Evolutionary conservation across 352 stramenopile species (phyloP).

Genomic region (Globisporangium nodosum): DNA sequence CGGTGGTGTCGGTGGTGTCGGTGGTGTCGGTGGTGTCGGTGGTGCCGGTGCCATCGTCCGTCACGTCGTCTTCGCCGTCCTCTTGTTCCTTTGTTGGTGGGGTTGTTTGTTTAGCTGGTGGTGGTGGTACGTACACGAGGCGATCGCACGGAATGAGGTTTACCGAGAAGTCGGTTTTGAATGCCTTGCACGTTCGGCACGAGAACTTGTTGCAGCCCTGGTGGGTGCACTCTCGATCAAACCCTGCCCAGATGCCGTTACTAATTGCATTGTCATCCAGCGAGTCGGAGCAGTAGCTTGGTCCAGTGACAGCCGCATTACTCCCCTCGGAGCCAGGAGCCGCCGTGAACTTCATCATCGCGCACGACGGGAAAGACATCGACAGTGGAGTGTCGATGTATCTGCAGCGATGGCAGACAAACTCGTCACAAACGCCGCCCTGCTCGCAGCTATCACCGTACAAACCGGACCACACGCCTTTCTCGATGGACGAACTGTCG

Average conservation of each 20-base stretch:
- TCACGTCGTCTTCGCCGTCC: background rate
- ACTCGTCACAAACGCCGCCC: constrained; percentile 1
- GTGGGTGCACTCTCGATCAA: background rate
- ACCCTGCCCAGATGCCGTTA: constrained; percentile 1
- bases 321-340: background rate
- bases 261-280: background rate
- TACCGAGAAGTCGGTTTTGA: background rate
- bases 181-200: background rate
- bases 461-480: background rate
- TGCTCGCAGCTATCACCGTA: background rate
- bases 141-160: background rate
- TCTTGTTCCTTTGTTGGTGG: background rate
- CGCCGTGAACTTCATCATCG: constrained; percentile 3
- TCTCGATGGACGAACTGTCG: background rate
- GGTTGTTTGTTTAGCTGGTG: background rate
- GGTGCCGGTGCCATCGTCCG: background rate
- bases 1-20: too few species aligned
- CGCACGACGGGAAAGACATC: background rate
- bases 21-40: too few species aligned
- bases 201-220: constrained; percentile 1
- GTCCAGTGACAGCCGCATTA: background rate
- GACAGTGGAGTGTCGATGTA: constrained; percentile 1
- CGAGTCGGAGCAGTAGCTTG: constrained; percentile 1
- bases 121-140: background rate
- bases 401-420: background rate